A percentile compares a stretch with the other conserved stretches of the same genome.
phyloP scores from a whole-genome alignment of 2,329 filamentous ascomycete species.

The Aspergillus pseudotamarii region DNA sequence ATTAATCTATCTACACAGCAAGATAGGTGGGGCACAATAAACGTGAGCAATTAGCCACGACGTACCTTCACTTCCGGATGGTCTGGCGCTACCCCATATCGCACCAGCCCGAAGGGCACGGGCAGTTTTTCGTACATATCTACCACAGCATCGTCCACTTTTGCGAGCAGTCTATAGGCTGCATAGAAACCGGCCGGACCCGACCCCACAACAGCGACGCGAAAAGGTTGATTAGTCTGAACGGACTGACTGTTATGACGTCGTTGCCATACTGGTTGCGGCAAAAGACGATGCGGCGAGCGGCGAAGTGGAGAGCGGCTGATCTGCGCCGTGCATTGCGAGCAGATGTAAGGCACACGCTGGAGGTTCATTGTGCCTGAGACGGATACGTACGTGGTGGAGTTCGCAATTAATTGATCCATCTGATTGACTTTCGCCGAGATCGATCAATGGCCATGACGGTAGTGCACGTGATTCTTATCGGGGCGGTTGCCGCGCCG shows the following conservation, averaged over 20 bases:
- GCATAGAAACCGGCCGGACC: conserved; percentile 97
- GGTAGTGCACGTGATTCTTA: conserved; percentile 19
- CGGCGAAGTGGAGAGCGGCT: conserved; percentile 14
- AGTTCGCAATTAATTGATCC: conserved; percentile 1
- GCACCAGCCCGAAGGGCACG: conserved; percentile 87
- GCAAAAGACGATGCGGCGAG: neutral
- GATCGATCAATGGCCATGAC: conserved; percentile 6
- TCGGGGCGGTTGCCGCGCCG: conserved; percentile 20
- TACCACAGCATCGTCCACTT: conserved; percentile 69
- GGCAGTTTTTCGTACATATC: conserved; percentile 98
- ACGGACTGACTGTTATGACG: conserved; percentile 36
- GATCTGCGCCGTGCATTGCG: conserved; percentile 30
- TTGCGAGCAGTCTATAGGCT: conserved; percentile 79
- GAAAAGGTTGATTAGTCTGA: conserved; percentile 58
- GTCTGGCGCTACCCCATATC: conserved; percentile 96
- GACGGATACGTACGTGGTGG: conserved; percentile 2
- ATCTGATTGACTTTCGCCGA: neutral
- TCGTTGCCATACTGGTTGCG: conserved; percentile 20
- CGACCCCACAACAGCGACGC: conserved; percentile 87
- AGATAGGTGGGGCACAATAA: neutral
- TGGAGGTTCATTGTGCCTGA: conserved; percentile 29
- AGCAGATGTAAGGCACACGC: conserved; percentile 31
- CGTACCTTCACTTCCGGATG: conserved; percentile 95
- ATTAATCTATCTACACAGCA: neutral
- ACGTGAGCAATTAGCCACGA: neutral